Percentiles rank a stretch among this genome's conserved stretches.
These are phyloP conservation scores for Stagonosporopsis cucurbitacearum DNA, from an alignment of 2,329 filamentous ascomycete genomes.

Conservation along the genomic window DNA sequence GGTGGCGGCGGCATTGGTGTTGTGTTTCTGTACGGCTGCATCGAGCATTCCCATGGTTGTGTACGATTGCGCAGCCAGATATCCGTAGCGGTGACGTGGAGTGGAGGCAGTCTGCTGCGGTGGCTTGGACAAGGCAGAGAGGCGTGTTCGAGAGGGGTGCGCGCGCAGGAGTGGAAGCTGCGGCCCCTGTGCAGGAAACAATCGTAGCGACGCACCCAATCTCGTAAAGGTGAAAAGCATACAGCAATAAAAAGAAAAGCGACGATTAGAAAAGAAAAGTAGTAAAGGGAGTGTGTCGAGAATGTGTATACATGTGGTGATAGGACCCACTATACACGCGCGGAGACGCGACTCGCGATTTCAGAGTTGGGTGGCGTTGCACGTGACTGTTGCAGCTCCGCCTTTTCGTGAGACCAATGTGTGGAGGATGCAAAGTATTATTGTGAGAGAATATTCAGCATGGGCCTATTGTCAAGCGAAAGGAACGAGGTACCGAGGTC, in stretches of 20 bases:
- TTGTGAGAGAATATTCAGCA: background rate
- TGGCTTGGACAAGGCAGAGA: conserved; percentile 10
- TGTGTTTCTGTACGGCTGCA: conserved; percentile 50
- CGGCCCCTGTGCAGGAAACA: conserved; percentile 34
- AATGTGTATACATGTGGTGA: conserved; percentile 27
- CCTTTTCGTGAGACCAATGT: background rate
- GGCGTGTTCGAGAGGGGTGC: conserved; percentile 28
- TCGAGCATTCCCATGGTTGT: conserved; percentile 47
- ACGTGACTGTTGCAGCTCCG: conserved; percentile 3
- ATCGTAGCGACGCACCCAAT: conserved; percentile 45
- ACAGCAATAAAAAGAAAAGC: conserved; percentile 44
- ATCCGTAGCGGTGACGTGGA: conserved; percentile 21
- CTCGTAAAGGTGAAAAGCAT: conserved; percentile 44
- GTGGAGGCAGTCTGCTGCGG: conserved; percentile 8
- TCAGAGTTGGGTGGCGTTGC: conserved; percentile 1
- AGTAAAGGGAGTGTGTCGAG: conserved; percentile 30
- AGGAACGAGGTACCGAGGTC: background rate
- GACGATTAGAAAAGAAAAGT: conserved; percentile 34
- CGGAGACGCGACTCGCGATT: conserved; percentile 26
- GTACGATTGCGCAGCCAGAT: conserved; percentile 27
- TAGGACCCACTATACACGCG: conserved; percentile 17
- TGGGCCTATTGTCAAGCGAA: background rate
- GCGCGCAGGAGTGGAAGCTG: conserved; percentile 28
- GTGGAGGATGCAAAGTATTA: background rate
- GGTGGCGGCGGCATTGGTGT: conserved; percentile 34